Base-by-base conservation (phyloP, 2,329 filamentous ascomycete species). In the Geosmithia flava region DNA sequence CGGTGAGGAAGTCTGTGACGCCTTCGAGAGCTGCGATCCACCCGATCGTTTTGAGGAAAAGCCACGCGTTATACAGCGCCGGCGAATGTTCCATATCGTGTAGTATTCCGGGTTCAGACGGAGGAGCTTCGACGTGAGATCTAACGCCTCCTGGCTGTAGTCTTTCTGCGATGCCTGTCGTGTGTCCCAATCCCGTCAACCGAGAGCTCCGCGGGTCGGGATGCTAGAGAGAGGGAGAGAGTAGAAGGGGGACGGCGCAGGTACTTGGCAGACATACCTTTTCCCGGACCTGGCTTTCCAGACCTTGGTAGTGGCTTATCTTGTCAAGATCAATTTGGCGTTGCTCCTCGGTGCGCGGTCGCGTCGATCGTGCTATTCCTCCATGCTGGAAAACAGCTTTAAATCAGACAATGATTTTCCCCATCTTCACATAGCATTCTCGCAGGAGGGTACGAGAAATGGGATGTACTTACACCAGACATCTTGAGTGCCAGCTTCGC, bases 41-140 rank as follows among this genome's bases (percentile, higher is more conserved):
- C 56, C 62, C 64, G 63, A 72, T 17, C 58, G 67, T 72, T 58
- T 73, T 67, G 71, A 80, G 56, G 78, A 76, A 65, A 70, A 74
- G 58, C 70, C 68, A 70, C 70, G 75, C 51, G 68, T 76, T 74
- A 83, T 71, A 67, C 78, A 82, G 59, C 77, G 76, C 58, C 93
- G 83, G 61, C 93, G 83, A 68, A 83, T 78, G 73, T 94, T 94
- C 87, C 87, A 94, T 75, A 88, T 76, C 49, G 87, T 91, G 68
- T 93, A 93, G 71, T 90, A 90, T 65, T 94, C 87, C 23, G 87
- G 87, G 63, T 94, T 94, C 57, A 83, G 76, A 44, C 75, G 76
- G 48, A 91, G 74, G 43, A 93, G 76, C 55, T 78, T 80, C n/a
- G 83, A 81, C 33, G 83, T 85, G 48, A 85, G 75, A 53, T 76